Evolutionary conservation across 23 red algal species (phyloP).

Genomic region (Agarophyton chilense): DNA sequence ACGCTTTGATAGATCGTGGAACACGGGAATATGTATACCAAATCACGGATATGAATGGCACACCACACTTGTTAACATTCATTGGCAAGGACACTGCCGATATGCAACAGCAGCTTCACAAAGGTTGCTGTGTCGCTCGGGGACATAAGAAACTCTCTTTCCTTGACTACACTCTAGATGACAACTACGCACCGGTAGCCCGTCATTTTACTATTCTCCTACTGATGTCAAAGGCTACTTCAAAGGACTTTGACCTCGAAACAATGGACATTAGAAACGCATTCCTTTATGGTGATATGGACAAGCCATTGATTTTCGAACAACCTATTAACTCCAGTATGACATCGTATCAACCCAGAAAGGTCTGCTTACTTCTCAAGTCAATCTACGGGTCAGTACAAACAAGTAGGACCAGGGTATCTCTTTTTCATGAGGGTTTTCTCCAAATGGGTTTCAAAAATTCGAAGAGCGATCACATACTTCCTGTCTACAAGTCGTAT

Average conservation of each 20-base stretch:
- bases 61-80: background rate
- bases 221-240: background rate
- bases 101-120: background rate
- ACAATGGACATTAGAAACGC: background rate
- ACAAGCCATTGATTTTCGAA: background rate
- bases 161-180: background rate
- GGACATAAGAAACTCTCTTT: background rate
- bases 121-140: background rate
- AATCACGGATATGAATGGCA: background rate
- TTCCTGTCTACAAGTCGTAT: background rate
- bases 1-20: background rate
- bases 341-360: background rate
- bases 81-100: background rate
- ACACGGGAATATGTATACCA: background rate
- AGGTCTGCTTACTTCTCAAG: background rate
- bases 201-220: background rate
- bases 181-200: background rate
- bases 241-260: background rate
- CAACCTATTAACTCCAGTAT: background rate
- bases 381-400: background rate
- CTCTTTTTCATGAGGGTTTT: background rate
- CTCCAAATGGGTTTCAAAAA: background rate
- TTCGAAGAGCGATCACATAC: background rate
- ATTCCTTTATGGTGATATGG: background rate
- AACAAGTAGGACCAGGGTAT: background rate